phyloP scores from a whole-genome alignment of 2,329 filamentous ascomycete species.

The Cordyceps javanica region DNA sequence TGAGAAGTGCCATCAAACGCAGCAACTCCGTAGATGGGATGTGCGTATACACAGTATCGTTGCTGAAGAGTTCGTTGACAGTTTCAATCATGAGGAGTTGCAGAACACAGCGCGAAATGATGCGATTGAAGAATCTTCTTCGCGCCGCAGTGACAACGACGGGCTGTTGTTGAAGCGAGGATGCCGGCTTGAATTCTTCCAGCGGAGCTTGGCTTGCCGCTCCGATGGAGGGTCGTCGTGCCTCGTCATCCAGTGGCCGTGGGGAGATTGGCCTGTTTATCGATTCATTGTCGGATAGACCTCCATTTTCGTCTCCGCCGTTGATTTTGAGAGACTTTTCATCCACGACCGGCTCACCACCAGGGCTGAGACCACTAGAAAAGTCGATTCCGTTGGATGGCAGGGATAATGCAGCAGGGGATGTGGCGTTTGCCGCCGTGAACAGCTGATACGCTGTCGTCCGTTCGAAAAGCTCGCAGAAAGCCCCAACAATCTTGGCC shows the following conservation, averaged over 20 bases:
- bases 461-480: constrained; percentile 89
- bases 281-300: constrained; percentile 27
- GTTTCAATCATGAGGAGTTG: constrained; percentile 99
- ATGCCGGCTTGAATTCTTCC: constrained; percentile 81
- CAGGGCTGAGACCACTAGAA: constrained; percentile 36
- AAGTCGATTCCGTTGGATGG: constrained; percentile 48
- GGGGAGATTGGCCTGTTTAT: constrained; percentile 23
- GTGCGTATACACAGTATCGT: constrained; percentile 87
- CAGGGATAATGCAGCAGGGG: constrained; percentile 45
- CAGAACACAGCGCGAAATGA: constrained; percentile 96
- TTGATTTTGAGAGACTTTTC: constrained; percentile 58
- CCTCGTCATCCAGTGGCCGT: constrained; percentile 28
- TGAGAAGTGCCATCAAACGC: constrained; percentile 86
- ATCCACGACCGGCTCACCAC: constrained; percentile 36
- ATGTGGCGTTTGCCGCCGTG: constrained; percentile 62
- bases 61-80: constrained; percentile 96
- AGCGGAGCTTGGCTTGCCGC: constrained; percentile 42
- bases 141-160: constrained; percentile 89
- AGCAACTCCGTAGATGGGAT: constrained; percentile 88
- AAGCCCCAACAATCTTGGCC: constrained; percentile 89
- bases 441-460: constrained; percentile 96
- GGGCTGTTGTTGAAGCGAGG: constrained; percentile 75
- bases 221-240: constrained; percentile 25
- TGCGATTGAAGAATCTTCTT: constrained; percentile 95
- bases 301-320: constrained; percentile 37